Evolutionary conservation across 352 stramenopile genomes (phyloP).

Genomic region (Globisporangium alternatum): DNA sequence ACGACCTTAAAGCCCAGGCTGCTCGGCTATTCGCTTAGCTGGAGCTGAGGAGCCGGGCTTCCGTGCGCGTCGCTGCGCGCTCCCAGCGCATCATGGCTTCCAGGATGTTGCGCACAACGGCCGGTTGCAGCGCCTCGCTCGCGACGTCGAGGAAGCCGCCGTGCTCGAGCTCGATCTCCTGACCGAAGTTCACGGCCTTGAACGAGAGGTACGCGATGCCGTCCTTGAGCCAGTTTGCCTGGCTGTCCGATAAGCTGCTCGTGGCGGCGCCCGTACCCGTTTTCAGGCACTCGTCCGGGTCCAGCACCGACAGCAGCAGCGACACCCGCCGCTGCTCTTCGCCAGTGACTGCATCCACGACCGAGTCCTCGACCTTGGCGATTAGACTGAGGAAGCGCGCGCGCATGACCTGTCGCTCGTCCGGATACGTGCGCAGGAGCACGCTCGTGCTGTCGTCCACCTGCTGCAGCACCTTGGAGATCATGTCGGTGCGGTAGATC

Average conservation of each 20-base stretch:
- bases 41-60: conserved; percentile 1
- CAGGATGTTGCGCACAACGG: conserved; percentile 30
- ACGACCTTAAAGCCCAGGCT: too few species aligned
- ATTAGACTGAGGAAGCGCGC: conserved; percentile 31
- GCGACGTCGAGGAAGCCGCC: conserved; percentile 30
- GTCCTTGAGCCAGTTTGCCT: conserved; percentile 32
- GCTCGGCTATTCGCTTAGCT: too few species aligned
- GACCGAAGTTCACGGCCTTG: conserved; percentile 29
- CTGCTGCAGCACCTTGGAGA: conserved; percentile 36
- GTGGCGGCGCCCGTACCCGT: conserved; percentile 16
- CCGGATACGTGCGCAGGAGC: conserved; percentile 37
- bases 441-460: conserved; percentile 39
- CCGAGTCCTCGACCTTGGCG: conserved; percentile 28
- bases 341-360: conserved; percentile 21
- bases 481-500: conserved; percentile 38
- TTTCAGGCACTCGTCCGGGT: conserved; percentile 29
- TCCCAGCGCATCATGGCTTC: conserved; percentile 24
- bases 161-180: conserved; percentile 38
- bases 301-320: conserved; percentile 26
- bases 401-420: conserved; percentile 32
- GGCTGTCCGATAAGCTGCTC: conserved; percentile 9
- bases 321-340: conserved; percentile 26
- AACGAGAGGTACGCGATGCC: conserved; percentile 39
- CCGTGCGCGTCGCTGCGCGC: conserved; percentile 10
- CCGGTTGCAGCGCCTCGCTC: conserved; percentile 23